Base-by-base conservation (phyloP, 768 basidiomycete genomes). In the Lactarius trivialis region DNA sequence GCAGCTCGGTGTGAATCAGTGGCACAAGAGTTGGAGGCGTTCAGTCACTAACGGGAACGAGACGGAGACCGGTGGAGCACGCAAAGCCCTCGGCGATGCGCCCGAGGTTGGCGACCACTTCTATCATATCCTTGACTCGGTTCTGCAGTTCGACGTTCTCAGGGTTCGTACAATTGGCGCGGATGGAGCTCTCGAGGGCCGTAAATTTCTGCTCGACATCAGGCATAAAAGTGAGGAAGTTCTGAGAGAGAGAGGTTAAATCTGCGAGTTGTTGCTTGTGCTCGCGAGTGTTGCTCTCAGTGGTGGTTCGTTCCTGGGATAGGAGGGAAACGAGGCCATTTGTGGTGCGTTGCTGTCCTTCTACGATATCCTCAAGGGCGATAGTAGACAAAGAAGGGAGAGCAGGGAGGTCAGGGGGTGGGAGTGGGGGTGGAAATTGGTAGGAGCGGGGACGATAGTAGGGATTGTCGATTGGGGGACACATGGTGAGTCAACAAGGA, bases 61-160 rank as follows among this genome's bases (percentile, higher is more conserved):
- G 58, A 51, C 63, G 63, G 48, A 64, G 63, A 45, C 63, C 63
- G 0, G 58, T 45, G 7, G 63, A 55, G 63, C 30, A 41, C 7
- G 63, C 63, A 32, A 64, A 50, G 54, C 63, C 33, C 17, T 64
- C 63, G 2, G 63, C 63, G 32, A 60, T 49, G 45, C 63, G 63
- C 12, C 36, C 39, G 33, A 64, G 58, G 37, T 49, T 55, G 48
- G 37, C 32, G 39, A 60, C 49, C 6, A 51, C 63, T 30, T 64
- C 54, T 7, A 24, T 32, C 63, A 60, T 60, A 45, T 64, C 61
- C 15, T 58, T 48, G 7, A 63, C 34, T 15, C 52, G 56, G 12
- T 48, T 45, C n/a, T 63, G 43, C 9, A 60, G n/a, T 7, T 50
- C 63, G 19, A 11, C 26, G 24, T 60, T 55, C 30, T 59, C 30